Evolutionary conservation across 2,329 filamentous ascomycete species (phyloP), one percentile per base, ranked within the genome.

Genomic region (Epicoccum sorghinum): DNA sequence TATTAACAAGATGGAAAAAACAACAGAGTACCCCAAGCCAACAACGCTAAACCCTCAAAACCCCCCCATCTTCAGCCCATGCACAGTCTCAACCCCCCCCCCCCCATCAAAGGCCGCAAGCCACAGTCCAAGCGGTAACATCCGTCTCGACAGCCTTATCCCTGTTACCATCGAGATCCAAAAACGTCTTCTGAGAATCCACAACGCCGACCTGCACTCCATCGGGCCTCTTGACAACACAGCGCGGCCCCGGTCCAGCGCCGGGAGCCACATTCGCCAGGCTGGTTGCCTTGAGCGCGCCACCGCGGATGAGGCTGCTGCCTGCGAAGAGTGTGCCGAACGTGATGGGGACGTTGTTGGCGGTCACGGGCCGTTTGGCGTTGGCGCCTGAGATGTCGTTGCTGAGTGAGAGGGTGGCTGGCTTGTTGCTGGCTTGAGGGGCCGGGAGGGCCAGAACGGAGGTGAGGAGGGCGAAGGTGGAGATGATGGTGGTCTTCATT

Each of bases 301-400:
- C 54, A 14, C 57, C 43, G 35, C 47, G 39, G 40, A 47, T 37
- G 23, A 65, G 57, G 3, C 14, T 32, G 12, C 55, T 56, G 57
- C 45, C 44, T 13, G 50, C 43, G 44, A 65, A 62, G 14, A 57
- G 27, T 18, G 41, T 37, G 38, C 32, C 14, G 47, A 62, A 53
- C n/a, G 43, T 47, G 30, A 52, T 35, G 14, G 59, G 41, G 3
- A 14, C 44, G 30, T 43, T 45, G 46, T 61, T 51, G 14, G 44
- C 49, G 30, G 41, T 14, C 27, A 66, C 50, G 7, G 52, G 51
- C 37, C 43, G 43, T 42, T 42, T 27, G 4, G 46, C 56, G 40
- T 50, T 55, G 8, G 55, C 52, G 32, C 63, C 63, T 18, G 58
- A 42, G 33, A 56, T 18, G 50, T 66, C 63, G 51, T 66, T 62